Conservation (phyloP, 2,329 filamentous ascomycete species). For the Ophiosphaerella korrae region DNA sequence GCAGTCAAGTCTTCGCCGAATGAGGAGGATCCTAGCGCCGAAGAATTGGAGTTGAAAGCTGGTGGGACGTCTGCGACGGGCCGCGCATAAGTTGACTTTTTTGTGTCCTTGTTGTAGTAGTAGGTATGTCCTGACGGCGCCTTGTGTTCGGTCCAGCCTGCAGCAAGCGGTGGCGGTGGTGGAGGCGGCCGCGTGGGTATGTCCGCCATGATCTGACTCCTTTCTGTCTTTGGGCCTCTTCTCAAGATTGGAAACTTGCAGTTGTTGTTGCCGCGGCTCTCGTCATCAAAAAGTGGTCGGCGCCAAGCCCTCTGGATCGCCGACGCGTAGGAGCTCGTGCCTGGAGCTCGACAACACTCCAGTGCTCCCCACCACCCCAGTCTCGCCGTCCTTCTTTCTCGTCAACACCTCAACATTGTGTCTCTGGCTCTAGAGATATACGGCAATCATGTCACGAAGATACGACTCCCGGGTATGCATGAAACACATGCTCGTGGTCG, state of each 20-base stretch:
- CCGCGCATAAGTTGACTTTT: conserved; percentile 84
- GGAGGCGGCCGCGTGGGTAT: conserved; percentile 39
- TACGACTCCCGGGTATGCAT: conserved; percentile 90
- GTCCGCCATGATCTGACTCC: conserved; percentile 29
- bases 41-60: background rate
- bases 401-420: conserved; percentile 6
- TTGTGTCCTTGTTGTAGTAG: conserved; percentile 82
- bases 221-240: background rate
- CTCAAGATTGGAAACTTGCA: background rate
- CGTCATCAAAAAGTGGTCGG: conserved; percentile 35
- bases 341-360: conserved; percentile 43
- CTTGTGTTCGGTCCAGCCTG: conserved; percentile 92
- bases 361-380: conserved; percentile 19
- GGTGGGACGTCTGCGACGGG: conserved; percentile 51
- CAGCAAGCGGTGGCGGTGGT: conserved; percentile 64
- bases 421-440: conserved; percentile 7
- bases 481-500: conserved; percentile 7
- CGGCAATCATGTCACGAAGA: conserved; percentile 80
- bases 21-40: conserved; percentile 8
- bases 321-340: conserved; percentile 46
- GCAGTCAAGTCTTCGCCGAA: conserved; percentile 6
- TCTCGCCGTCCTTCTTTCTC: conserved; percentile 14
- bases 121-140: conserved; percentile 87
- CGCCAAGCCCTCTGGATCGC: conserved; percentile 32
- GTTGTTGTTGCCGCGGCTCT: conserved; percentile 20